Base-by-base conservation (phyloP, 2,329 filamentous ascomycete genomes). In the Capronia coronata region DNA sequence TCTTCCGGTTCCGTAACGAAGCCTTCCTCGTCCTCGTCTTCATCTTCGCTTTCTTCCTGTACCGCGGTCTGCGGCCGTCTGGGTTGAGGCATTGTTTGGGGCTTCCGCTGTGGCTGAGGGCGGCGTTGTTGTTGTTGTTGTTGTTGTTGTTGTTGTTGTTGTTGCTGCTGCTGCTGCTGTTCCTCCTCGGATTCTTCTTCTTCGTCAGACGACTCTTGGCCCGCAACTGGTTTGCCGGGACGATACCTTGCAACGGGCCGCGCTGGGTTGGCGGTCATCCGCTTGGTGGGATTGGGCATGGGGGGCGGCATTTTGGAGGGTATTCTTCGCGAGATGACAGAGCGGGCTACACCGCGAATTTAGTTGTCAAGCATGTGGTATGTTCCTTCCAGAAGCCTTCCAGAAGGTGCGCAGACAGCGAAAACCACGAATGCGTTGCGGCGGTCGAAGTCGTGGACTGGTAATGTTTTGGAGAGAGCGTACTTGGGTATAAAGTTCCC, bases 231-330 rank as follows among this genome's bases (percentile, higher is more conserved):
- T 68, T 96, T 97, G 58, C 93, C 91, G 13, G 91, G 84, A 51
- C 89, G 83, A 63, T 96, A 86, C 49, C 93, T 86, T 59, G 83
- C 59, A 27, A 64, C 80, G 19, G 88, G 86, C 65, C 82, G 83
- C 51, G 84, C 71, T 2, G 87, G 89, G 64, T 96, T 95, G 55
- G 90, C 89, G 56, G 91, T 97, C 87, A 97, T 95, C 63, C 87
- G 86, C 67, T 87, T 89, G 53, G 69, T 66, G 52, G 68, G 67
- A 16, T 58, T 68, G 14, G 68, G 68, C 43, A 71, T 65, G 5
- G 69, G 68, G 25, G 70, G 71, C 27, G 71, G 70, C 70, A 72
- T 72, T 13, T 30, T 47, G 37, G 37, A 5, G 25, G 10, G 25
- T 27, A 6, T 27, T n/a, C n/a, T n/a, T n/a, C n/a, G n/a, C n/a